phyloP scores from a whole-genome alignment of 2,329 filamentous ascomycete genomes.

The Plenodomus biglobosus region DNA sequence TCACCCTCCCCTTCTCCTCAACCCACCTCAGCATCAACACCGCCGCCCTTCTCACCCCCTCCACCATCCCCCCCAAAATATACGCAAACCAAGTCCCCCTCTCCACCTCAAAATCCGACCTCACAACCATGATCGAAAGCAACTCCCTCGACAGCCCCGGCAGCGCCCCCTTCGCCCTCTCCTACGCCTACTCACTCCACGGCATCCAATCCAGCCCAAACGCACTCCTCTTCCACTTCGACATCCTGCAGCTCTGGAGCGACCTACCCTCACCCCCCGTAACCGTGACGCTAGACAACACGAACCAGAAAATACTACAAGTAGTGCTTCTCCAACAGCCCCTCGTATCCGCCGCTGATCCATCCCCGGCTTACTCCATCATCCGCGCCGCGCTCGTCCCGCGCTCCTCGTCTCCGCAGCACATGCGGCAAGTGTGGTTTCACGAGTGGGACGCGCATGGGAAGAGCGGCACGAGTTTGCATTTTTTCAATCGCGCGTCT shows the following conservation, averaged over 20 bases:
- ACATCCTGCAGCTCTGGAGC: slow-evolving; percentile 29
- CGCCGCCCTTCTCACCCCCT: slow-evolving; percentile 19
- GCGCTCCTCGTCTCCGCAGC: slow-evolving; percentile 1
- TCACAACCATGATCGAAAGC: slow-evolving; percentile 18
- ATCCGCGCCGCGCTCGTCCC: slow-evolving; percentile 20
- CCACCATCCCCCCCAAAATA: slow-evolving; percentile 23
- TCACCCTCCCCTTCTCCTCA: slow-evolving; percentile 33
- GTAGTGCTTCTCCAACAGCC: slow-evolving; percentile 31
- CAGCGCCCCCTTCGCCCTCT: slow-evolving; percentile 31
- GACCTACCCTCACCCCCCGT: slow-evolving; percentile 16
- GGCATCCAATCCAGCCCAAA: slow-evolving; percentile 11
- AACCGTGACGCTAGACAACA: slow-evolving; percentile 15
- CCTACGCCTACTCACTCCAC: slow-evolving; percentile 31
- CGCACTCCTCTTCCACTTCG: slow-evolving; percentile 34
- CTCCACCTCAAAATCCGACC: slow-evolving; percentile 18
- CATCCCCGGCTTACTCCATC: slow-evolving; percentile 25
- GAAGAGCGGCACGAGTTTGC: slow-evolving; percentile 29
- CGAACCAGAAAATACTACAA: slow-evolving; percentile 33
- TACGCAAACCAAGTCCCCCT: slow-evolving; percentile 34
- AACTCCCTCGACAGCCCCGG: slow-evolving; percentile 27
- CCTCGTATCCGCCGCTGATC: slow-evolving; percentile 24
- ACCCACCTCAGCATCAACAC: slow-evolving; percentile 30
- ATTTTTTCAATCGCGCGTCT: slow-evolving; percentile 14
- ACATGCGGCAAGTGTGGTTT: slow-evolving; percentile 26
- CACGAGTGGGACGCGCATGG: slow-evolving; percentile 35